Base-by-base conservation (phyloP, 1,139 yeast genomes). In the Pneumocystis carinii region DNA sequence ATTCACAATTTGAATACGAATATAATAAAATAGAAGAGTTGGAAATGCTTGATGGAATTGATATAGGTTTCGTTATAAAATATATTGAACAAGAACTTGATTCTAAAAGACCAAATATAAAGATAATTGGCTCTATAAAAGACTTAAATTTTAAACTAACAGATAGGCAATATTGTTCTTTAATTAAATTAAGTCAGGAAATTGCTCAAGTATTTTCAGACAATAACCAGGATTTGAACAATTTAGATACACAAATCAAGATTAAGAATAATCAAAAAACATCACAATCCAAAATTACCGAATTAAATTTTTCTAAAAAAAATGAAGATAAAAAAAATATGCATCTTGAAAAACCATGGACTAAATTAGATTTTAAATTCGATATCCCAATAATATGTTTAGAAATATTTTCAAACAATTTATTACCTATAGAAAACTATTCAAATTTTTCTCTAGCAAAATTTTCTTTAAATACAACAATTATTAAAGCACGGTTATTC, bases 141-240 rank as follows among this genome's bases (percentile, higher is more conserved):
- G 87, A 87, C 29, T 78, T 87, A 27, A 81, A 83, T 61, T 76
- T 89, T 67, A 79, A 81, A 38, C 74, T 92, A 65, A 87, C 97
- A 0, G 97, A 92, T 68, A 73, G 83, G 55, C 98, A 94, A 73
- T 77, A 87, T 60, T 76, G 78, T 42, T 84, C 82, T 68, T 71
- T 90, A 63, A 72, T 83, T 69, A 76, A 79, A 24, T 75, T 90
- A 61, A 75, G 82, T 2, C 81, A 81, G 62, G 79, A 85, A 0
- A 72, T 90, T 1, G 77, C 87, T 0, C 75, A 79, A 38, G 86
- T 87, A 14, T 70, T 70, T 59, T 58, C 63, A 14, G 67, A 60
- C 38, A 86, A 83, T 61, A 79, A 84, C 58, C 61, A 70, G 70
- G 56, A 60, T 32, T 39, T 48, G 32, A 66, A 56, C 37, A 55